Percentiles rank a stretch among this genome's conserved stretches.
Conservation (phyloP, 129 eudicot species). For the Chrysanthemum lavandulifolium region DNA sequence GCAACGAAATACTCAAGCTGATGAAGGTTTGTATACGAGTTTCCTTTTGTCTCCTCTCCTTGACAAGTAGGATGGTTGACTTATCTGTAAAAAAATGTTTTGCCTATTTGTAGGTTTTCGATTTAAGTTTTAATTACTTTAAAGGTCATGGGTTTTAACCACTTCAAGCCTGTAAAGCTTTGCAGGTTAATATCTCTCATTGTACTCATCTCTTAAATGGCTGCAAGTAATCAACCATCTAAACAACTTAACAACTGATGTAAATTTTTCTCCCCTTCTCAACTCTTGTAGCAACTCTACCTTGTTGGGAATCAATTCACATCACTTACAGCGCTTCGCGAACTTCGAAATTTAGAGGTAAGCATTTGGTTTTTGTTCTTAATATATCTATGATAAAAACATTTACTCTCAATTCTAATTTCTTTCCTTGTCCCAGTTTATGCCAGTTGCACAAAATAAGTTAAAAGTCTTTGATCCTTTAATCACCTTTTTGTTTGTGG, state of each 20-base stretch:
- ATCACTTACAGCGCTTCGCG: constrained; percentile 57
- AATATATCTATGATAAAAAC: constrained; percentile 7
- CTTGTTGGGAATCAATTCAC: constrained; percentile 69
- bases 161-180: constrained; percentile 71
- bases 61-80: too few relatives aligned
- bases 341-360: constrained; percentile 97
- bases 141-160: constrained; percentile 99
- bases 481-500: constrained; percentile 6
- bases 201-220: background rate
- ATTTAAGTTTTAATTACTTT: constrained; percentile 93
- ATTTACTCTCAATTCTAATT: background rate
- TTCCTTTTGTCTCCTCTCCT: background rate
- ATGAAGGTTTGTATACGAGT: constrained; percentile 67
- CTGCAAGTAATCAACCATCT: background rate
- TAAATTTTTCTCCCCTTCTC: background rate
- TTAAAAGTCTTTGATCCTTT: constrained; percentile 40
- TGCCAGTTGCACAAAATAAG: constrained; percentile 95
- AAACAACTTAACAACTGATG: background rate
- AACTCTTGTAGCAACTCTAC: constrained; percentile 82
- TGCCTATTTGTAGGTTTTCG: constrained; percentile 74
- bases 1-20: constrained; percentile 39
- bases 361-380: background rate
- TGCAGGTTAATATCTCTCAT: constrained; percentile 56
- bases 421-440: constrained; percentile 57
- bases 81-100: constrained; percentile 9